Evolutionary conservation across 768 basidiomycete species (phyloP).

Genomic region (Mycena capillaripes): DNA sequence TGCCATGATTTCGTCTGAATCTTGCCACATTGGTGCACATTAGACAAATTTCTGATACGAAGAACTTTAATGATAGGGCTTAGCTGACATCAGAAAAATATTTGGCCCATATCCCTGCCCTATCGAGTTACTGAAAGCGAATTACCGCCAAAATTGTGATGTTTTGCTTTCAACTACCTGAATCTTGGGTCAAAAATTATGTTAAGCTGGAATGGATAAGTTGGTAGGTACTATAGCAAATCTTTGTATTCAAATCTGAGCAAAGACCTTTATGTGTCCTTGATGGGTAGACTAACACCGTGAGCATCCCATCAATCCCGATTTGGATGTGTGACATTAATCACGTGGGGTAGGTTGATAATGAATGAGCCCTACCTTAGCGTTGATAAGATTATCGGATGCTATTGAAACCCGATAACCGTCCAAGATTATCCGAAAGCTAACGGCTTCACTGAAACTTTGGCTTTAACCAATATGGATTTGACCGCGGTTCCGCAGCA

Average conservation of each 20-base stretch:
- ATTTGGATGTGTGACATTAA: too few species aligned
- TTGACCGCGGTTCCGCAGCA: not conserved
- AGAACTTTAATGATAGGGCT: not conserved
- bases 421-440: not conserved
- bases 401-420: not conserved
- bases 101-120: not conserved
- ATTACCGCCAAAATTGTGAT: not conserved
- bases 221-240: not conserved
- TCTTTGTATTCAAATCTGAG: not conserved
- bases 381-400: constrained; percentile 4
- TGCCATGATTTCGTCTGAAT: too few species aligned
- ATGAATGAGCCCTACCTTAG: not conserved
- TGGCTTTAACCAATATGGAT: not conserved
- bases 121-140: not conserved
- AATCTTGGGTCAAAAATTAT: not conserved
- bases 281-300: too few species aligned
- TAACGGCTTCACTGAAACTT: not conserved
- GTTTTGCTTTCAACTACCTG: not conserved
- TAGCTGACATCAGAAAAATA: not conserved
- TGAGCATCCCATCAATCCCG: too few species aligned
- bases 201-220: not conserved
- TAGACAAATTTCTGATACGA: not conserved
- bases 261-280: too few species aligned
- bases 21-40: too few species aligned
- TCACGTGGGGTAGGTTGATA: too few species aligned